Conservation (phyloP, 345 rosid species). For the Euphorbia tirucalli region DNA sequence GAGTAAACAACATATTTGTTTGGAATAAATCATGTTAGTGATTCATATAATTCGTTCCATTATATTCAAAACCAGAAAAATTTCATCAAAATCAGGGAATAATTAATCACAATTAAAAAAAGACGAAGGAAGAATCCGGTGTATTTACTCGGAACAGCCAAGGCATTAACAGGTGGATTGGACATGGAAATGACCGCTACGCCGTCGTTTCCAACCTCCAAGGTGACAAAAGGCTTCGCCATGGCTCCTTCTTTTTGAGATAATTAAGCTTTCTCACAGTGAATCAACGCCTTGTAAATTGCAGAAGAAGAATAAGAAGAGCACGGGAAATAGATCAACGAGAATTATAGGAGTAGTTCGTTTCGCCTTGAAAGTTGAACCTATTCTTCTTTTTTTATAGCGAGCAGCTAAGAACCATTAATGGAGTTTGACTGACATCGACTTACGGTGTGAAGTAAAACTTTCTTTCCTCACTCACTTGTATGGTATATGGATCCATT, state of each 20-base stretch:
- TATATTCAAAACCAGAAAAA: too few species aligned
- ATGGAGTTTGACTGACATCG: too few species aligned
- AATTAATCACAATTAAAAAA: background rate
- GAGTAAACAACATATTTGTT: background rate
- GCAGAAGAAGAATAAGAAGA: background rate
- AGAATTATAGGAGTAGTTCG: too few species aligned
- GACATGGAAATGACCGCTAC: conserved; percentile 79
- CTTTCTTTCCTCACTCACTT: too few species aligned
- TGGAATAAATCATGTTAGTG: too few species aligned
- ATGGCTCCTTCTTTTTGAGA: conserved; percentile 25
- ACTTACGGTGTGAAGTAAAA: too few species aligned
- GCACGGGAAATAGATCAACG: background rate
- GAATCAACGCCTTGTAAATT: background rate
- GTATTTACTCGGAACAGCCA: conserved; percentile 62
- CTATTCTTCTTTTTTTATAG: too few species aligned
- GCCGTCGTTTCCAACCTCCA: conserved; percentile 86
- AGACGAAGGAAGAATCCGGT: background rate
- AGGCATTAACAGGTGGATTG: conserved; percentile 95
- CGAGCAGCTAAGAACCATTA: too few species aligned
- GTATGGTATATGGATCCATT: too few species aligned
- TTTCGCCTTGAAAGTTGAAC: too few species aligned
- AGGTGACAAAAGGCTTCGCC: conserved; percentile 53
- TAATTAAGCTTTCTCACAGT: background rate
- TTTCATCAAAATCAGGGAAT: background rate
- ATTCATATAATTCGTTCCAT: too few species aligned